Base-by-base conservation (phyloP, 129 eudicot genomes). In the Pittosporum tobira region DNA sequence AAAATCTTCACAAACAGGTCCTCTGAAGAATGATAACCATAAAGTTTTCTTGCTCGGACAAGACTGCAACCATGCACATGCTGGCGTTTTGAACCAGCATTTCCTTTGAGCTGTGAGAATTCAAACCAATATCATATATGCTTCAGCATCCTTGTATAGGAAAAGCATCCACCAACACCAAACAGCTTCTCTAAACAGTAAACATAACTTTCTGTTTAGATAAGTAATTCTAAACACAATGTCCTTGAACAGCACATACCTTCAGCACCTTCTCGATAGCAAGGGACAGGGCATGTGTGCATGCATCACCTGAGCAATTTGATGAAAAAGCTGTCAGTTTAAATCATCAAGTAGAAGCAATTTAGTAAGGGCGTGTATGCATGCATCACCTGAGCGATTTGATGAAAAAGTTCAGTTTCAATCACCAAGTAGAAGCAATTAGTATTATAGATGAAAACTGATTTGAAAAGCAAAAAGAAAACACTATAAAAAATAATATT, bases 1-100 rank as follows among this genome's bases (percentile, higher is more conserved):
- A 87, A 84, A 46, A 93, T 86, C 79, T 93, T 93, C 20, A 79
- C 74, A 61, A 79, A 93, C 9, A 81, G 82, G 73, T 93, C 94
- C 78, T 87, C 99, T 21, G 84, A 76, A 46, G 88, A 75, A 84
- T 87, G 90, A 72, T 87, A 93, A 28, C 94, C 99, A 57, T 93
- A 93, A 46, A 83, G 71, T 83, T 75, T 93, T 75, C 59, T 81
- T 49, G 94, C 94, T 28, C 82, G 90, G 26, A 93, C 99, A 69
- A 93, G 59, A 63, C 82, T 77, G 75, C 99, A 87, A 66, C 88
- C 81, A 73, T 93, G 99, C 66, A 93, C 94, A 75, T 93, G 99
- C 63, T 93, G 99, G 43, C 94, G 94, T 77, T 87, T 93, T 51
- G 88, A 83, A 65, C 99, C 94, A 68, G 80, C 82, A 70, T 51